Percentiles rank a stretch among this genome's conserved stretches.
Evolutionary conservation across 441 rosid genomes (phyloP).

Genomic region (Hura crepitans): DNA sequence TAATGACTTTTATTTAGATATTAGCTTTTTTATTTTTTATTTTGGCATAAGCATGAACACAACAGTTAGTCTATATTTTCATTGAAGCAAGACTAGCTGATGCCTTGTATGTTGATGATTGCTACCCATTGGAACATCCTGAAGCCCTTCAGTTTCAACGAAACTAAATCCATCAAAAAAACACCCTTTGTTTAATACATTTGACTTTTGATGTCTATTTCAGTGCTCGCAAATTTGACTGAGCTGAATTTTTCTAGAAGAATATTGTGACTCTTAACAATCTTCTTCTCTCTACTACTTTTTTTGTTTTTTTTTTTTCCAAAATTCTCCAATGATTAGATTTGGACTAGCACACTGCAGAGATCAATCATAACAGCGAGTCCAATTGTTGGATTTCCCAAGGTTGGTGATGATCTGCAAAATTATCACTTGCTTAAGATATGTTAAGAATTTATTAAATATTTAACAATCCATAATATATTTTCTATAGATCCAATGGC

Average conservation of each 20-base stretch:
- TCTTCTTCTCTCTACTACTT: neutral
- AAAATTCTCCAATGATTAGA: conserved; percentile 39
- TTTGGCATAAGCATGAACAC: neutral
- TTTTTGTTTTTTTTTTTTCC: neutral
- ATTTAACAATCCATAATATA: neutral
- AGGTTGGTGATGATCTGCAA: conserved; percentile 46
- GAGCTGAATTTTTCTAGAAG: neutral
- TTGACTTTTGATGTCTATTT: neutral
- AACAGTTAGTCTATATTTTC: no score
- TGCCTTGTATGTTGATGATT: neutral
- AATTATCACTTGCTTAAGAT: conserved; percentile 3
- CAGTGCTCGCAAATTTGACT: neutral
- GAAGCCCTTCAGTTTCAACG: neutral
- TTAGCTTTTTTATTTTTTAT: no score
- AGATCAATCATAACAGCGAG: conserved; percentile 82
- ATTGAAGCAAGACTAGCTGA: neutral
- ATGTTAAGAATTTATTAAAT: neutral
- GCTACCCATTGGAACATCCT: neutral
- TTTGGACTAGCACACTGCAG: conserved; percentile 99
- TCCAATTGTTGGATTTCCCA: conserved; percentile 93
- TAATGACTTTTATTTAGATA: neutral
- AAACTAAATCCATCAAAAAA: neutral
- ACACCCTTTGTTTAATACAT: neutral
- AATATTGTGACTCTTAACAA: neutral
- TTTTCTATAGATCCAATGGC: conserved; percentile 86